Evolutionary conservation across 1,284 basidiomycete species (phyloP).

Genomic region (Mycena sp.): DNA sequence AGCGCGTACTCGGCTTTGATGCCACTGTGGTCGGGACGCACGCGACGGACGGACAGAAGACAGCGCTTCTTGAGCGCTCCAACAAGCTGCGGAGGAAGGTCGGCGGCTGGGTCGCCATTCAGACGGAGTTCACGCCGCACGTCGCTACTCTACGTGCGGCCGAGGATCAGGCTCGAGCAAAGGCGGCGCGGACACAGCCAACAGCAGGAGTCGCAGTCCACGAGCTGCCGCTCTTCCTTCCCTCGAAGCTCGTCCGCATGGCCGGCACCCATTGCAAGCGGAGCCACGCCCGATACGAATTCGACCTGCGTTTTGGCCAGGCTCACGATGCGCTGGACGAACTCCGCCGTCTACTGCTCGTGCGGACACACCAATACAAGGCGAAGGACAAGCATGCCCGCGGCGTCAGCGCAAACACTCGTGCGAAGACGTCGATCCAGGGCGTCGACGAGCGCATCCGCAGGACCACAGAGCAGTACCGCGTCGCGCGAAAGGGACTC

Average conservation of each 20-base stretch:
- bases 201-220: background rate
- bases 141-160: background rate
- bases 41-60: slow-evolving; percentile 7
- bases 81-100: slow-evolving; percentile 14
- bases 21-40: background rate
- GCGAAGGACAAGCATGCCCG: background rate
- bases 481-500: background rate
- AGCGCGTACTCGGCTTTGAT: background rate
- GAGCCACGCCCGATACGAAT: slow-evolving; percentile 5
- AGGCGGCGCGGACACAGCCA: background rate
- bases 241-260: background rate
- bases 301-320: slow-evolving; percentile 1
- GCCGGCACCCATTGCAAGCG: background rate
- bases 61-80: background rate
- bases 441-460: slow-evolving; percentile 6
- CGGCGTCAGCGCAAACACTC: background rate
- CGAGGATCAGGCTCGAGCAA: background rate
- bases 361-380: slow-evolving; percentile 11
- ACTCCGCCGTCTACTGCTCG: background rate
- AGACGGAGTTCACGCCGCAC: background rate
- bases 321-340: slow-evolving; percentile 10
- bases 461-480: background rate
- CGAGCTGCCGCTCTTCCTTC: background rate
- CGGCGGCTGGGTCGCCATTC: background rate
- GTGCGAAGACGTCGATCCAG: background rate